Base-by-base conservation (phyloP, 2,329 filamentous ascomycete species). In the Trichophyton rubrum region DNA sequence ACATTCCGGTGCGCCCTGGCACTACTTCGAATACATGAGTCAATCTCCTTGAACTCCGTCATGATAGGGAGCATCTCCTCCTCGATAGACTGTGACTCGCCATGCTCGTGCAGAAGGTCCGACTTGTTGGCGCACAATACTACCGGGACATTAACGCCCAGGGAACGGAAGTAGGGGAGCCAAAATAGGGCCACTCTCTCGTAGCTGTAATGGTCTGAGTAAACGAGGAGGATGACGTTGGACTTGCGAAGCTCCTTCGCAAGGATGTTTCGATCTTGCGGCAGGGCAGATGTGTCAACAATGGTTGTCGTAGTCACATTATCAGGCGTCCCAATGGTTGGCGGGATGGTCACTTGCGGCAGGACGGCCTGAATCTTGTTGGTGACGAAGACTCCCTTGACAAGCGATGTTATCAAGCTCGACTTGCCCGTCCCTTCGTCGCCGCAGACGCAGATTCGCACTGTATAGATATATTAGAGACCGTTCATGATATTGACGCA, bases 191-290 rank as follows among this genome's bases (percentile, higher is more conserved):
- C 93, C 2, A 99, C 91, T 41, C 93, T 82, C 72, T 99, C 93
- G 77, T 97, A 99, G 80, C 91, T 97, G 78, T 99, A 99, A 75
- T 97, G 92, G 73, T 99, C 93, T 66, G 91, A 91, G 74, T 99
- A 99, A 60, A 99, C 91, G 49, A 99, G 84, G 17, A 97, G 81
- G 65, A 99, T 97, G 66, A 96, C 92, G 72, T 96, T 99, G 69
- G 88, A 93, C 74, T 96, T 96, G 65, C 93, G 86, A 64, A 99
- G 91, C 76, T 97, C 93, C 72, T 93, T 93, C 63, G 91, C 87
- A 62, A 99, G 80, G 17, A 86, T 91, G 62, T 87, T 89, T 66
- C 93, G 86, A 71, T 99, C 92, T 73, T 96, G 91, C 0, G 93
- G 93, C 8, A 95, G 83, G 41, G 93, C 90, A 38, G 92, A 97